Base-by-base conservation (phyloP, 352 stramenopile species). In the Globisporangium cederbergense region DNA sequence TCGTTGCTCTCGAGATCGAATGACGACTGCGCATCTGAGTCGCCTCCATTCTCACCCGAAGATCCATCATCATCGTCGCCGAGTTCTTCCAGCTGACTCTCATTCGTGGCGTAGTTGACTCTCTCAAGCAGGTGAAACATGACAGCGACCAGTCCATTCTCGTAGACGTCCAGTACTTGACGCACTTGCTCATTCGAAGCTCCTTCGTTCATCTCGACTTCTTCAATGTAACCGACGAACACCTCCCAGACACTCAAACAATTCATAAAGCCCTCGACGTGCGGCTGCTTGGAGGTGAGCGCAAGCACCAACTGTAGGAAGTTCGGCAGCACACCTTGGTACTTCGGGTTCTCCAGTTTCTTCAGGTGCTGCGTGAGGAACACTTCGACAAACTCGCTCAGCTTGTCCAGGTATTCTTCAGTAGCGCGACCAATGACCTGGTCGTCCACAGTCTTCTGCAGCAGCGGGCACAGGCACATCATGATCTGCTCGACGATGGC, bases 171-270 rank as follows among this genome's bases (percentile, higher is more conserved):
- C 13, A 95, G 66, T 4, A 90, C 77, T 22, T 67, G 65, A 2
- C 76, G 65, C 3, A 80, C 64, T 1, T 62, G 74, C 14, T 89
- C 81, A 47, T 88, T 88, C 2, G 77, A 71, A 3, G 79, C 79
- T 5, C 71, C 77, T 72, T 90, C 83, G 43, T 90, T 81, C 43
- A 87, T 77, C 60, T 93, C 81, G 1, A 81, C 72, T 60, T 93
- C 83, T 67, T 95, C 86, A 57, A 95, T 80, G 55, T 93, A 91
- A 18, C 77, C 76, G 16, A 95, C 83, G 56, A 95, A 90, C 6
- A 95, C 82, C 30, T 95, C 83, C 86, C 86, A 95, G 7, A 93
- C 78, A 28, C 74, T 83, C 40, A 95, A 60, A 51, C 86, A 95
- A 64, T 93, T 91, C 50, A 93, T 60, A 49, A 93, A 90, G 1